These are phyloP conservation scores for Nannochloropsis gaditana DNA, from an alignment of 108 stramenopile species.

Conservation along the genomic window DNA sequence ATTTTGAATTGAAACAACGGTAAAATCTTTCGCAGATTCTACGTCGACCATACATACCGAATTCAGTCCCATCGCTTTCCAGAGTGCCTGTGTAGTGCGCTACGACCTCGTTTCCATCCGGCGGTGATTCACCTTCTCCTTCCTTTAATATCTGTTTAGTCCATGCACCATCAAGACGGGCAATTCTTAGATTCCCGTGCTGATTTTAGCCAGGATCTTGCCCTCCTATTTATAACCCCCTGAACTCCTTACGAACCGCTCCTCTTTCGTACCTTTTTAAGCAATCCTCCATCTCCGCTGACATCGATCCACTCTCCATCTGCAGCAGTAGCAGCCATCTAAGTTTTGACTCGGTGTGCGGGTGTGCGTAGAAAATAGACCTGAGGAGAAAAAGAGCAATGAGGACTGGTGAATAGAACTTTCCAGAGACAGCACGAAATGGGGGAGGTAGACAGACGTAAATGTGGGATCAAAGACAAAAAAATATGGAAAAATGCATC, in stretches of 20 bases:
- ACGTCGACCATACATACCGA: conserved; percentile 34
- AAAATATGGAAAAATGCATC: neutral
- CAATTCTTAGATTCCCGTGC: neutral
- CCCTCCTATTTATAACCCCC: too few species aligned
- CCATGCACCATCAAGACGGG: neutral
- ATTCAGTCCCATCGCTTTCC: conserved; percentile 35
- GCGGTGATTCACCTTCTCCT: neutral
- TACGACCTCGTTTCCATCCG: conserved; percentile 18
- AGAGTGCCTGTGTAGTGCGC: conserved; percentile 51
- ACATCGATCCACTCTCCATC: conserved; percentile 46
- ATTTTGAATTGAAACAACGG: neutral
- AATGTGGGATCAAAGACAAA: neutral
- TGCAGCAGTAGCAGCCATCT: neutral
- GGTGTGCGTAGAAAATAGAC: neutral
- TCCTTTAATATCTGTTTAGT: neutral
- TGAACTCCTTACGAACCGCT: neutral
- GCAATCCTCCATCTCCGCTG: conserved; percentile 53
- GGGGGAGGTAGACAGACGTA: neutral
- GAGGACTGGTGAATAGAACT: neutral
- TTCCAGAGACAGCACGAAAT: neutral
- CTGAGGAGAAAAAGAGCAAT: neutral
- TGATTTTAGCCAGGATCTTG: neutral
- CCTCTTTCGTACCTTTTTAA: conserved; percentile 45
- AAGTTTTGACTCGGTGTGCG: neutral
- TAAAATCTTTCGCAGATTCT: neutral